phyloP scores from a whole-genome alignment of 78 protist species.

The Monocercomonoides exilis region DNA sequence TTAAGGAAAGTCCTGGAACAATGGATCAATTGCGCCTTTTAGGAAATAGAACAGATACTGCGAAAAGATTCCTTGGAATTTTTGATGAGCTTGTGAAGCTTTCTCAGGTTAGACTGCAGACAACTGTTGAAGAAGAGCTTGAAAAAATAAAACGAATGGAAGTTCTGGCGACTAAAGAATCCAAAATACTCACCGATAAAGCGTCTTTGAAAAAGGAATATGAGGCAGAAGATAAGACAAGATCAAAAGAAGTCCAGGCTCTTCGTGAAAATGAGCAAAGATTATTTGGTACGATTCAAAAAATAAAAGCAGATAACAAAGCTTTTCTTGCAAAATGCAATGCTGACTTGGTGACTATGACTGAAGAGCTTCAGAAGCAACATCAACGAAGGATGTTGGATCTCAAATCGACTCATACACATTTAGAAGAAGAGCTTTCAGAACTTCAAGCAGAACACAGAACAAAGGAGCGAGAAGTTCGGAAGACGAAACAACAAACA shows the following conservation, averaged over 20 bases:
- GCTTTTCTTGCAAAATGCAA: neutral
- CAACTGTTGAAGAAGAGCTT: neutral
- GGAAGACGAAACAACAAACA: neutral
- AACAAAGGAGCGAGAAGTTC: neutral
- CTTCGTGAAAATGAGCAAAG: neutral
- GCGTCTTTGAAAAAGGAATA: neutral
- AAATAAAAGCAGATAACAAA: neutral
- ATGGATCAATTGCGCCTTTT: neutral
- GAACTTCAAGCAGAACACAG: neutral
- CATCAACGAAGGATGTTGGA: neutral
- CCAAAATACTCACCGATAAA: neutral
- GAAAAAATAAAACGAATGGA: neutral
- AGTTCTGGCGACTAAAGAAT: neutral
- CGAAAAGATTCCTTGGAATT: neutral
- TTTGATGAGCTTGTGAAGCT: neutral
- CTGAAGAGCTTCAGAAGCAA: neutral
- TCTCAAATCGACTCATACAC: neutral
- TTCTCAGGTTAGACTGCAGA: neutral
- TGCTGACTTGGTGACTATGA: neutral
- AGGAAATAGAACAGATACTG: neutral
- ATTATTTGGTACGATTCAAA: neutral
- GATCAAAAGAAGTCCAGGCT: neutral
- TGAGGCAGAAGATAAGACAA: neutral
- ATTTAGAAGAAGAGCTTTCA: neutral
- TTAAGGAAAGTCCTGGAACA: neutral